Conservation (phyloP, 345 rosid genomes). For the Salix suchowensis region DNA sequence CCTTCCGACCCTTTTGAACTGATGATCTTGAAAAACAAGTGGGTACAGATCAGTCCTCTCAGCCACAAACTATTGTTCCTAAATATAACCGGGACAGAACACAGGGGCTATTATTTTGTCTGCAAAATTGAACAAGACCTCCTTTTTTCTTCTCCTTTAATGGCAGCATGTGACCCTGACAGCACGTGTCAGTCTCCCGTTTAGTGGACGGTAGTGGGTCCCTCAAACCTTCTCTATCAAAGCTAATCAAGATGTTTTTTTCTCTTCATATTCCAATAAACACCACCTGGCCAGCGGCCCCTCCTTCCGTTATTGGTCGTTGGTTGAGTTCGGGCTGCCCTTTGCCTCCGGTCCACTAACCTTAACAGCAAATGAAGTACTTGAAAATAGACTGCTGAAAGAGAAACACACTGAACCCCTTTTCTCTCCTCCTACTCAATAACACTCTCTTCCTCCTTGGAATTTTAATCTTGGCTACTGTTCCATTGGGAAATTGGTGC, state of each 20-base stretch:
- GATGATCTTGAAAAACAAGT: background rate
- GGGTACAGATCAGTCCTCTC: background rate
- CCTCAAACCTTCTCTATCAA: background rate
- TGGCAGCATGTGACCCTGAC: background rate
- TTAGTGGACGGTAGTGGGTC: conserved; percentile 13
- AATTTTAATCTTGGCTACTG: background rate
- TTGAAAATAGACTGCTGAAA: background rate
- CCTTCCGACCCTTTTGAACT: background rate
- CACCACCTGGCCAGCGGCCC: background rate
- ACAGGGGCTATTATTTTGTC: background rate
- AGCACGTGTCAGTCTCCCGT: conserved; percentile 14
- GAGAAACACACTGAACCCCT: background rate
- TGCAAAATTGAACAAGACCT: conserved; percentile 1
- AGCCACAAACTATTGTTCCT: background rate
- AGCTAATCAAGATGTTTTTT: too few species aligned
- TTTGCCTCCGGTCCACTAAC: conserved; percentile 2
- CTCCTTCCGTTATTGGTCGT: conserved; percentile 20
- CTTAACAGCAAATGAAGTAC: conserved; percentile 15
- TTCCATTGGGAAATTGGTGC: background rate
- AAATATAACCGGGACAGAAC: background rate
- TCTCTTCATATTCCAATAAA: background rate
- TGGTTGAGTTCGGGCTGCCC: conserved; percentile 24
- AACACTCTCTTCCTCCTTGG: background rate
- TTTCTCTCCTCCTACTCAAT: background rate
- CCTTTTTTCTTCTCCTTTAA: background rate